phyloP scores from a whole-genome alignment of 495 filamentous ascomycete genomes.

The Trichocladium antarcticum region DNA sequence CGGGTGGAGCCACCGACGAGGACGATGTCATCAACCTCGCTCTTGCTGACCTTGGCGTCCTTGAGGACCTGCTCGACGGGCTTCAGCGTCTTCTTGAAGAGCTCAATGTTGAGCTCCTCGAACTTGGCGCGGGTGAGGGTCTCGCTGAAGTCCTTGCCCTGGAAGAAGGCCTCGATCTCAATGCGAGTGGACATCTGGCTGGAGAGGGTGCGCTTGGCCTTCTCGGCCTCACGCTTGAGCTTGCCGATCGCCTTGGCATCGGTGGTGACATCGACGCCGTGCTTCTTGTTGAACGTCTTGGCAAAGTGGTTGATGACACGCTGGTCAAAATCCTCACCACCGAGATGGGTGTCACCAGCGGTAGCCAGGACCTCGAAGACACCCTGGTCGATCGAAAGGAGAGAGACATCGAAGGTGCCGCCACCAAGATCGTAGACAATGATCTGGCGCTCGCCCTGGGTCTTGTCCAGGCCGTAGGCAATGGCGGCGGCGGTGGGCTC shows the following conservation, averaged over 20 bases:
- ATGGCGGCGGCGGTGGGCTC: slow-evolving; percentile 84
- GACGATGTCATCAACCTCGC: slow-evolving; percentile 77
- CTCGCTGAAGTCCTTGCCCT: slow-evolving; percentile 97
- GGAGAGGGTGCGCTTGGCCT: slow-evolving; percentile 98
- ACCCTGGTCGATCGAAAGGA: slow-evolving; percentile 91
- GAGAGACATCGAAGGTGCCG: slow-evolving; percentile 99
- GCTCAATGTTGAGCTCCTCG: slow-evolving; percentile 95
- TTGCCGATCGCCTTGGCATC: slow-evolving; percentile 99
- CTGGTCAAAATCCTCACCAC: slow-evolving; percentile 99
- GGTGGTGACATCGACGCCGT: slow-evolving; percentile 83
- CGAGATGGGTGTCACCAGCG: slow-evolving; percentile 97
- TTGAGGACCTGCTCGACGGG: slow-evolving; percentile 95
- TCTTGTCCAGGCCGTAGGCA: slow-evolving; percentile 82
- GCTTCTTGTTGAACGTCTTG: slow-evolving; percentile 99
- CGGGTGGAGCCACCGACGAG: slow-evolving; percentile 87
- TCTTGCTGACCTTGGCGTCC: slow-evolving; percentile 84
- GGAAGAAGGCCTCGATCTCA: slow-evolving; percentile 95
- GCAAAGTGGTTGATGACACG: slow-evolving; percentile 93
- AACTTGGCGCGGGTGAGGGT: slow-evolving; percentile 98
- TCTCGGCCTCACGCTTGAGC: slow-evolving; percentile 99
- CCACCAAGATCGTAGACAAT: slow-evolving; percentile 98
- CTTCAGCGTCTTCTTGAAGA: slow-evolving; percentile 98
- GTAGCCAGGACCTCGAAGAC: slow-evolving; percentile 98
- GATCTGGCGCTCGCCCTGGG: slow-evolving; percentile 75
- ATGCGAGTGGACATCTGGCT: slow-evolving; percentile 97